Evolutionary conservation across 805 yeast species (phyloP).

Genomic region (Wickerhamomyces strasburgensis): DNA sequence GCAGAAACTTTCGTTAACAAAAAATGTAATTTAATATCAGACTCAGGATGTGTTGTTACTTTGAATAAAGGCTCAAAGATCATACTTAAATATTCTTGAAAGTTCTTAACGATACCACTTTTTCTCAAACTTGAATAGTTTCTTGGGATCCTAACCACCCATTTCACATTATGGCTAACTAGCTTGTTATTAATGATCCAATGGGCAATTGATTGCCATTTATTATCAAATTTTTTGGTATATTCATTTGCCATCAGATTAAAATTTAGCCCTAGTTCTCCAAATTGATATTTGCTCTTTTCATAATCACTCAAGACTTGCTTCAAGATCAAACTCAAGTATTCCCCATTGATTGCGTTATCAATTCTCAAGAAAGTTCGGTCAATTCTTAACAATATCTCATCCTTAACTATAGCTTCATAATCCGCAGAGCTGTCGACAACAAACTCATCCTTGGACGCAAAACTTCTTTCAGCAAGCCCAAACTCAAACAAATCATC

Average conservation of each 20-base stretch:
- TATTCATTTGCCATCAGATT: conserved; percentile 18
- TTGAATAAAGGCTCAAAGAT: conserved; percentile 32
- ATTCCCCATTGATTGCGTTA: conserved; percentile 34
- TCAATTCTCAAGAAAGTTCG: conserved; percentile 32
- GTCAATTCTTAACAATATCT: conserved; percentile 27
- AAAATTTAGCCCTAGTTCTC: conserved; percentile 33
- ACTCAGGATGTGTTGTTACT: conserved; percentile 20
- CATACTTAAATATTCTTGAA: conserved; percentile 29
- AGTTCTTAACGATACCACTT: conserved; percentile 19
- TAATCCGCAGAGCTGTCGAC: conserved; percentile 19
- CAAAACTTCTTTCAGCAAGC: conserved; percentile 20
- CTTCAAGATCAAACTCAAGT: conserved; percentile 30
- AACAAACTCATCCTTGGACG: conserved; percentile 22
- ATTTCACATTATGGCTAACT: conserved; percentile 35
- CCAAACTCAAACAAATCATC: conserved; percentile 28
- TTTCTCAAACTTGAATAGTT: conserved; percentile 24
- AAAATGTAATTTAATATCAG: conserved; percentile 26
- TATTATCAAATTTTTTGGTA: conserved; percentile 8
- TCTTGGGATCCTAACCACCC: conserved; percentile 33
- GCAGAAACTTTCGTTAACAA: conserved; percentile 30
- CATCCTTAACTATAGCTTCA: conserved; percentile 21
- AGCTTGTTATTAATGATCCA: conserved; percentile 34
- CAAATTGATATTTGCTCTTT: conserved; percentile 34
- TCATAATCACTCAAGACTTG: conserved; percentile 31
- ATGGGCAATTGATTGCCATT: conserved; percentile 30